phyloP scores from a whole-genome alignment of 805 yeast species.

The Hanseniaspora pseudoguilliermondii region DNA sequence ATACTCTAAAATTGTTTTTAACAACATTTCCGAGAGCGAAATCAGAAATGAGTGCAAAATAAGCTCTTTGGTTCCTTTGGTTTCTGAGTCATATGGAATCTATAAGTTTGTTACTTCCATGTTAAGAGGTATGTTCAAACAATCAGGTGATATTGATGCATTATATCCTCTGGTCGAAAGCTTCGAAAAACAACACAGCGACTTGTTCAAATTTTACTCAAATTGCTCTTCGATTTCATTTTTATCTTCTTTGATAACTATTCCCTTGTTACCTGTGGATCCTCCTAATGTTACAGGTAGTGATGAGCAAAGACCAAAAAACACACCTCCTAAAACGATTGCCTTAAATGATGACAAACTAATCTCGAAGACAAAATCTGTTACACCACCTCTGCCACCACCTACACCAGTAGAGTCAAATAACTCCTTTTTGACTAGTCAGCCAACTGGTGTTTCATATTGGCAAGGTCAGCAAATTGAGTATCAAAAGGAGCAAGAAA shows the following conservation, averaged over 20 bases:
- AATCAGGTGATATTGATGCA: slow-evolving; percentile 58
- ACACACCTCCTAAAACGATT: neutral
- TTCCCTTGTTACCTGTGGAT: slow-evolving; percentile 32
- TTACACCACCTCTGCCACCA: slow-evolving; percentile 9
- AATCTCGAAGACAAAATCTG: slow-evolving; percentile 9
- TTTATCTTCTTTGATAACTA: slow-evolving; percentile 64
- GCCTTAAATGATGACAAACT: slow-evolving; percentile 16
- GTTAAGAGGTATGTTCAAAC: slow-evolving; percentile 76
- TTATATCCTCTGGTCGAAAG: slow-evolving; percentile 60
- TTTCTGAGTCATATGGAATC: slow-evolving; percentile 84
- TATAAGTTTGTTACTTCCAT: slow-evolving; percentile 79
- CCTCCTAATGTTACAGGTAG: slow-evolving; percentile 27
- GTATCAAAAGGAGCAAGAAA: slow-evolving; percentile 56
- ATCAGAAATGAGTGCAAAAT: slow-evolving; percentile 57
- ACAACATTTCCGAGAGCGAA: slow-evolving; percentile 41
- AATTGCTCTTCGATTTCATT: slow-evolving; percentile 79
- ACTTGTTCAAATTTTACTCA: slow-evolving; percentile 71
- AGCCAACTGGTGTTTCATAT: slow-evolving; percentile 36
- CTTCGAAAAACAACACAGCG: slow-evolving; percentile 45
- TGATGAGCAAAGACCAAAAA: slow-evolving; percentile 19
- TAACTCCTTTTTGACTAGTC: slow-evolving; percentile 33
- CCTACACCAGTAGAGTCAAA: slow-evolving; percentile 29
- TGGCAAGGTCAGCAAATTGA: slow-evolving; percentile 43
- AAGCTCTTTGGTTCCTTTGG: slow-evolving; percentile 77
- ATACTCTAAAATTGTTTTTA: slow-evolving; percentile 61